Evolutionary conservation across 805 yeast species (phyloP), one percentile per base, ranked within the genome.

Genomic region (Wickerhamiella qilinensis): DNA sequence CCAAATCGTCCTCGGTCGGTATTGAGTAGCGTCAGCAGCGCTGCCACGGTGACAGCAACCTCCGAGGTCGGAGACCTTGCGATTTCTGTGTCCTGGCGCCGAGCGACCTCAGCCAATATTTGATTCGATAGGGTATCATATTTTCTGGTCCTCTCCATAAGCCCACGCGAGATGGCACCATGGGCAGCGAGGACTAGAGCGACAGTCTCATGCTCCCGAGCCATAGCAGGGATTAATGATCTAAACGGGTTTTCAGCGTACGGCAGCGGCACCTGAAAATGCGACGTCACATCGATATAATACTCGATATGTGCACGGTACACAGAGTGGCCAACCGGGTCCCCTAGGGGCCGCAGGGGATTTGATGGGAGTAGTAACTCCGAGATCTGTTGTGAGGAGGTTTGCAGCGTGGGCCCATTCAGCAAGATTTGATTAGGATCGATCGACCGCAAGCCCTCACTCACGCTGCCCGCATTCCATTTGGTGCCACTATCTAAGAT

Each of bases 161-260:
- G 17, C 8, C 31, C 16, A 7, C 16, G 12, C 7, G 31, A 9
- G 31, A 29, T 6, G 12, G 31, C 51, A 5, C 49, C 52, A 20
- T 42, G 47, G 3, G 52, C 51, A 1, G 41, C 48, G 15, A 47
- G 38, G 24, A 47, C 17, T 3, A 35, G 41, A 19, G 42, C 34
- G 8, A 47, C 21, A 1, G 21, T 20, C n/a, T n/a, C 18, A 18
- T 42, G 37, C 3, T 72, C 69, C 41, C 75, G 60, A 1, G 88
- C 84, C 67, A 80, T 64, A 46, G 69, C 70, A 0, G 91, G 88
- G 11, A 81, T 55, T 6, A 77, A 59, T 11, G 66, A 66, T 43
- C 68, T 67, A 57, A 78, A 79, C 0, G 93, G 93, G 47, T 77
- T 75, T 14, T 69, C 72, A 17, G 56, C 60, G 48, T 75, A 75